A percentile compares a stretch with the other conserved stretches of the same genome.
Conservation (phyloP, 106 monocot genomes). For the Cymbidium sinense region DNA sequence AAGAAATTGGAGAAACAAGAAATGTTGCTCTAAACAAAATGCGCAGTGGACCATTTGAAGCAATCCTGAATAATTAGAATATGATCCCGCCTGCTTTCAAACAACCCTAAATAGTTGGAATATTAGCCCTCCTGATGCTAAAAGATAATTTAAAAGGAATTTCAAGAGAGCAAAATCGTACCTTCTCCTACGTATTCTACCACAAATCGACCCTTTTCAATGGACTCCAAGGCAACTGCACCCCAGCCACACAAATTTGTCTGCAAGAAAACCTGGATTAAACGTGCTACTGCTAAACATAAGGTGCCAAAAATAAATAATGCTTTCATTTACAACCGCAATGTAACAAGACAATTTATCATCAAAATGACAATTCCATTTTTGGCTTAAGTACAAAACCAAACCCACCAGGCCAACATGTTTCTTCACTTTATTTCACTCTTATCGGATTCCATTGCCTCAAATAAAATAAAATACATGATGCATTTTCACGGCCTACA, state of each 20-base stretch:
- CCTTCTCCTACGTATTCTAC: slow-evolving; percentile 99
- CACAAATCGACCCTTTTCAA: slow-evolving; percentile 82
- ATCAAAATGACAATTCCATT: neutral
- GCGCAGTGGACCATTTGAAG: neutral
- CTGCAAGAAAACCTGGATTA: slow-evolving; percentile 31
- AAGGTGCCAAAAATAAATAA: neutral
- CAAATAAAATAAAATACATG: neutral
- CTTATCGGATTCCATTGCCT: neutral
- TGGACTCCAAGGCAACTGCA: slow-evolving; percentile 58
- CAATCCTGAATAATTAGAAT: neutral
- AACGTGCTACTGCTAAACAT: neutral
- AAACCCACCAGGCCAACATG: neutral
- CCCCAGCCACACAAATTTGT: slow-evolving; percentile 95
- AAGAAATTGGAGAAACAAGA: neutral
- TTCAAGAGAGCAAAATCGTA: slow-evolving; percentile 12
- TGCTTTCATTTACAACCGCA: neutral
- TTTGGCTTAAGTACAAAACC: neutral
- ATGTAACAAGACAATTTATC: neutral
- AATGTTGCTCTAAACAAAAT: neutral
- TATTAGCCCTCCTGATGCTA: neutral
- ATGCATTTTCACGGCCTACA: neutral
- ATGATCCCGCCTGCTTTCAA: neutral
- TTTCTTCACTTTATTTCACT: neutral
- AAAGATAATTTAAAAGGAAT: neutral
- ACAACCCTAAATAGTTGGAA: neutral